phyloP scores from a whole-genome alignment of 352 stramenopile species.

The Globisporangium mamillatum region DNA sequence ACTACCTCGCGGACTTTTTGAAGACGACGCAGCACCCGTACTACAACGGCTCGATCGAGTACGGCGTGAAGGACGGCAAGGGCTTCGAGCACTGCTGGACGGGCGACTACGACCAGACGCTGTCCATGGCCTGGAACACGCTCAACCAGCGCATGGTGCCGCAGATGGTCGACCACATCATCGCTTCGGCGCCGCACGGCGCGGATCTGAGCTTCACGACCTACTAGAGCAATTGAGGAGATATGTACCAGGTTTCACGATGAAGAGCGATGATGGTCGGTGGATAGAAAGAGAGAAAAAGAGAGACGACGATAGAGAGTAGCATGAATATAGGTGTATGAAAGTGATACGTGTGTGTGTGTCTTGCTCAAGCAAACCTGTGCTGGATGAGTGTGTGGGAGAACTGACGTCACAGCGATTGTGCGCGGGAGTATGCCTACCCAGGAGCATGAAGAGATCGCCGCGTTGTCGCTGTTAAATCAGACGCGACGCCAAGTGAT shows the following conservation, averaged over 20 bases:
- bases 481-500: too few species aligned
- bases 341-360: neutral
- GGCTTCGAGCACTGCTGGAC: constrained; percentile 80
- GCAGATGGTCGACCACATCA: constrained; percentile 63
- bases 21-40: constrained; percentile 56
- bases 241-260: too few species aligned
- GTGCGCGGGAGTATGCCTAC: neutral
- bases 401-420: neutral
- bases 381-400: neutral
- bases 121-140: constrained; percentile 68
- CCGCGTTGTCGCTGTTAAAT: too few species aligned
- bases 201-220: constrained; percentile 55
- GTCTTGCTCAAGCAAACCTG: neutral
- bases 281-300: neutral
- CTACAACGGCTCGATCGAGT: constrained; percentile 75
- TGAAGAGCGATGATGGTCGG: neutral
- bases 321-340: neutral
- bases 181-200: constrained; percentile 35
- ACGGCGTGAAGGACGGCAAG: constrained; percentile 60
- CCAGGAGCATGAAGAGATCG: too few species aligned
- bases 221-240: constrained; percentile 19
- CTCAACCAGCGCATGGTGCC: constrained; percentile 74
- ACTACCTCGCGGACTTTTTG: constrained; percentile 65
- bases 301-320: neutral
- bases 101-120: constrained; percentile 61